Evolutionary conservation across 1,284 basidiomycete species (phyloP).

Genomic region (Filobasidium uniguttulatum): DNA sequence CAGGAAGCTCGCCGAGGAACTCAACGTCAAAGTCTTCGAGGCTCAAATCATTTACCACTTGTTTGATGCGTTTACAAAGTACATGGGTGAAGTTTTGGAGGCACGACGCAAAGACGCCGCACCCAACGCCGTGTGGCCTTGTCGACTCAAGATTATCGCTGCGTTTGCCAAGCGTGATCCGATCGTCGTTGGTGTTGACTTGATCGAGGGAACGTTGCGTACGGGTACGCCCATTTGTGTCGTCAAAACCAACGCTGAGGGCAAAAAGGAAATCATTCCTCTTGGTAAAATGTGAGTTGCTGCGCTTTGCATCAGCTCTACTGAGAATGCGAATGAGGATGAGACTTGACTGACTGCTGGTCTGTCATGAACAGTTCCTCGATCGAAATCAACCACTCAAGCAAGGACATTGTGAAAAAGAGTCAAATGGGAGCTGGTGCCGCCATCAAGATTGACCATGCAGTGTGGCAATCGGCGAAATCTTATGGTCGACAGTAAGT

Average conservation of each 20-base stretch:
- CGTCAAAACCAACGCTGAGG: constrained; percentile 62
- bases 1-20: constrained; percentile 77
- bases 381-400: constrained; percentile 85
- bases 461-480: constrained; percentile 87
- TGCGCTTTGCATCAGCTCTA: too few species aligned
- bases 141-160: constrained; percentile 79
- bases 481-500: constrained; percentile 56
- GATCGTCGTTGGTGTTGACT: constrained; percentile 94
- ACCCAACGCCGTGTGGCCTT: constrained; percentile 93
- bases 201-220: constrained; percentile 82
- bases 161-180: constrained; percentile 94
- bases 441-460: constrained; percentile 96
- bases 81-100: constrained; percentile 83
- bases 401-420: constrained; percentile 73
- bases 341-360: background rate
- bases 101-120: constrained; percentile 87
- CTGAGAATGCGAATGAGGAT: background rate
- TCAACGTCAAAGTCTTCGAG: constrained; percentile 87
- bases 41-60: constrained; percentile 96
- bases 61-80: constrained; percentile 95
- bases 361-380: constrained; percentile 52
- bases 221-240: constrained; percentile 93
- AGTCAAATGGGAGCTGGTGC: constrained; percentile 88
- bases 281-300: constrained; percentile 82
- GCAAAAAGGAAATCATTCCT: constrained; percentile 79